Evolutionary conservation across 2,329 filamentous ascomycete species (phyloP), one percentile per base, ranked within the genome.

Genomic region (Beauveria australis): DNA sequence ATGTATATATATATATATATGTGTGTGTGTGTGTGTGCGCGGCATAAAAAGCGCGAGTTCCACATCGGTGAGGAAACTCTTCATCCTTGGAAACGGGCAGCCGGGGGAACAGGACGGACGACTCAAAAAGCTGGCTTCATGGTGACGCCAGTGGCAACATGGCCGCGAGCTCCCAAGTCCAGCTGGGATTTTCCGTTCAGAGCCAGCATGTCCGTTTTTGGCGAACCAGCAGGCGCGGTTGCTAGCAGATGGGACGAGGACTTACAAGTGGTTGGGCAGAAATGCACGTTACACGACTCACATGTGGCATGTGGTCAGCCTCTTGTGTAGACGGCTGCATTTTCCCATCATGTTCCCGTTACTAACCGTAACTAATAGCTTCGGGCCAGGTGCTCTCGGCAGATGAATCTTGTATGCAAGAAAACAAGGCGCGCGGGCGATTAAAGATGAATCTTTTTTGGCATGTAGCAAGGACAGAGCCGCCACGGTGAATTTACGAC

Each of bases 61-160:
- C 49, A 53, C 57, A 46, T 53, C 57, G 49, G 57, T 59, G 57
- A 59, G 41, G 24, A 59, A 52, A 37, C 53, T 28, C 5, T n/a
- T 44, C n/a, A 22, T 30, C 44, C 7, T 28, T 40, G n/a, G 3
- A 41, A 37, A 37, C 33, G 33, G 33, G 30, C 22, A 30, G 22
- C 18, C 10, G 41, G 46, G 46, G 24, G n/a, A 24, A 12, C 10
- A 22, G 28, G 53, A 19, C 16, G 26, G 22, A 18, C 28, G n/a
- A 44, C 5, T 41, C 18, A 16, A 28, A 54, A 46, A 44, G 7
- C 22, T 9, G 10, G 22, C 10, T 30, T 24, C 22, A 41, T 52
- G 12, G 43, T 14, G 8, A 44, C 14, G 40, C 47, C 9, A n/a
- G 48, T 44, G 40, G 28, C 41, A 53, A 53, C 12, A 24, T 30